Evolutionary conservation across 1,284 basidiomycete genomes (phyloP).

Genomic region (Phlebopus sp.): DNA sequence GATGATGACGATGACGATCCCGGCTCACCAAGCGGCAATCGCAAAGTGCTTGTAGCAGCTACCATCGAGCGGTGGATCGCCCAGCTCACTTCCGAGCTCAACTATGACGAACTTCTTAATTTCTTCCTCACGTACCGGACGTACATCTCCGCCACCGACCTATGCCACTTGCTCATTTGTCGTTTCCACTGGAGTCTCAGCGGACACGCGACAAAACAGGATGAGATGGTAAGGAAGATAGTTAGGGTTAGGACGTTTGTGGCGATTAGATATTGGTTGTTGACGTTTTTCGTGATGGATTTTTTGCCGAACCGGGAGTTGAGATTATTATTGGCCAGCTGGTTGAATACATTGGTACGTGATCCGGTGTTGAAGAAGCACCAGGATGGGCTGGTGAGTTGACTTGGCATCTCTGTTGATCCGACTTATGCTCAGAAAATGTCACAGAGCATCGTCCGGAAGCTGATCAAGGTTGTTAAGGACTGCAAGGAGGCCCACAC

Average conservation of each 20-base stretch:
- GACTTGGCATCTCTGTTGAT: not conserved
- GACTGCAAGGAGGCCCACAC: conserved; percentile 72
- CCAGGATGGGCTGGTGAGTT: conserved; percentile 66
- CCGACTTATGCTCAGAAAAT: conserved; percentile 10
- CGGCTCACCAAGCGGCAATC: conserved; percentile 19
- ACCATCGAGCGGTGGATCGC: conserved; percentile 90
- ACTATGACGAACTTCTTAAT: conserved; percentile 79
- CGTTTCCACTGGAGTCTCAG: conserved; percentile 86
- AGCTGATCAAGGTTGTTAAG: conserved; percentile 76
- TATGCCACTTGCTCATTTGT: conserved; percentile 75
- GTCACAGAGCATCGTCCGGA: conserved; percentile 68
- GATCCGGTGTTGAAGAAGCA: conserved; percentile 67
- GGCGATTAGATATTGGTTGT: conserved; percentile 81
- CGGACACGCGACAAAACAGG: conserved; percentile 47
- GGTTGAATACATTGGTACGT: conserved; percentile 73
- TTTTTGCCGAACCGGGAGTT: conserved; percentile 80
- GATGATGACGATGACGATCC: conserved; percentile 18
- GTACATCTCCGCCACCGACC: conserved; percentile 72
- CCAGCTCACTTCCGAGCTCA: conserved; percentile 79
- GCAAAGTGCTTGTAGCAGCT: conserved; percentile 71
- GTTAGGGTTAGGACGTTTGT: conserved; percentile 85
- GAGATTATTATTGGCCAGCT: conserved; percentile 65
- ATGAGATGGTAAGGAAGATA: conserved; percentile 67
- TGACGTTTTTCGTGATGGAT: conserved; percentile 84
- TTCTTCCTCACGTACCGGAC: conserved; percentile 88